Evolutionary conservation across 2,329 filamentous ascomycete species (phyloP).

Genomic region (Trichoderma arundinaceum): DNA sequence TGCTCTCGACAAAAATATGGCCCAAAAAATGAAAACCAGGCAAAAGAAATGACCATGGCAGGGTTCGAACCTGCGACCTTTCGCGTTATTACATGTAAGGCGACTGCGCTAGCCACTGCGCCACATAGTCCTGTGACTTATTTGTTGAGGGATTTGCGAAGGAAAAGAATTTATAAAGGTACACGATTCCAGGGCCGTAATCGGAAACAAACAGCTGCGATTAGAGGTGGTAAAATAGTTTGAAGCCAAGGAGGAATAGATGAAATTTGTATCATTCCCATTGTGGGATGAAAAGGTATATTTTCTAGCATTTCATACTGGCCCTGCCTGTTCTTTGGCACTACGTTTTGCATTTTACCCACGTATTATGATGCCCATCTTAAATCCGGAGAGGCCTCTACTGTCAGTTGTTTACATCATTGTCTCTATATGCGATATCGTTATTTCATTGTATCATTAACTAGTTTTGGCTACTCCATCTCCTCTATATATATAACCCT

Average conservation of each 20-base stretch:
- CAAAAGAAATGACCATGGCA: conserved; percentile 45
- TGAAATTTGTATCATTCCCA: too few relatives aligned
- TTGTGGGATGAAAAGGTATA: too few relatives aligned
- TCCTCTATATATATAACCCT: conserved; percentile 2
- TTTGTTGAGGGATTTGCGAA: background rate
- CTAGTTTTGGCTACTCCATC: background rate
- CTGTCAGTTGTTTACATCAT: background rate
- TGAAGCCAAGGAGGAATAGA: too few relatives aligned
- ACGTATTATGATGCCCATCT: too few relatives aligned
- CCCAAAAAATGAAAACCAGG: conserved; percentile 27
- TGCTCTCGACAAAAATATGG: background rate
- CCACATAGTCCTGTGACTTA: conserved; percentile 38
- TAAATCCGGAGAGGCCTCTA: too few relatives aligned
- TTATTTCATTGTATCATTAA: conserved; percentile 20
- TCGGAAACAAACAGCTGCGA: background rate
- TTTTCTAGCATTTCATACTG: too few relatives aligned
- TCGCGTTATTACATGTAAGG: conserved; percentile 46
- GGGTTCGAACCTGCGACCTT: conserved; percentile 54
- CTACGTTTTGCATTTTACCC: too few relatives aligned
- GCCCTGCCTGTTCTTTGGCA: too few relatives aligned
- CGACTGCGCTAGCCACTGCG: conserved; percentile 50
- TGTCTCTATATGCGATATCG: background rate
- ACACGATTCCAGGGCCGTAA: accelerated
- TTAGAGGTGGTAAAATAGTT: too few relatives aligned
- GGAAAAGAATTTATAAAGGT: background rate